Evolutionary conservation across 305 asterid genomes (phyloP).

Genomic region (Solanum hybrid): DNA sequence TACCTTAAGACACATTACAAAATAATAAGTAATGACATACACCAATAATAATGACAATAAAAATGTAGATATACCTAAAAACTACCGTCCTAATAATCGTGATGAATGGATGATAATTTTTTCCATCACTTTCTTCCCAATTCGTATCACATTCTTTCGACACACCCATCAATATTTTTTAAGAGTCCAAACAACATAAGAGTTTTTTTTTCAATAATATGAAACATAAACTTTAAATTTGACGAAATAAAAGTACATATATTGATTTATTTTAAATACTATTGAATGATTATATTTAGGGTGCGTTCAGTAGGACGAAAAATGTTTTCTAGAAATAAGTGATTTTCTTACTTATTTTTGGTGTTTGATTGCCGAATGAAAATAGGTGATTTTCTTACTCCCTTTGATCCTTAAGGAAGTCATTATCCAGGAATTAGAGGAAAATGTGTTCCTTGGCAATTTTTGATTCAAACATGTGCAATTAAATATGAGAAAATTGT

Average conservation of each 20-base stretch:
- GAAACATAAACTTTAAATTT: background rate
- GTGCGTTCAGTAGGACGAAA: background rate
- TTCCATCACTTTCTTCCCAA: background rate
- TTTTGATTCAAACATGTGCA: background rate
- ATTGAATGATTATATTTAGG: background rate
- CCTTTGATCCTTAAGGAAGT: background rate
- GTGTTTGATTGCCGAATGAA: background rate
- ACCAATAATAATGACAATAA: background rate
- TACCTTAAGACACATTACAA: background rate
- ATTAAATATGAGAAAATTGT: too few relatives aligned
- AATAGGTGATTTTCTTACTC: background rate
- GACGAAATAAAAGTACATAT: background rate
- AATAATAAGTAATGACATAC: background rate
- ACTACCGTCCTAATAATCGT: background rate
- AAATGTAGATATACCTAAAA: background rate
- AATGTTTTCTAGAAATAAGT: too few relatives aligned
- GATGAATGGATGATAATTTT: background rate
- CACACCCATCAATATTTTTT: background rate
- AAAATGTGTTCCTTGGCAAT: background rate
- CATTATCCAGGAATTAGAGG: background rate
- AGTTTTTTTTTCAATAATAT: background rate
- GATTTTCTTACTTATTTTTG: background rate
- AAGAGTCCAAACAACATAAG: background rate
- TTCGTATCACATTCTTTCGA: background rate
- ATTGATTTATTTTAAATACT: background rate